Evolutionary conservation across 192 early-diverging fungal genomes (phyloP).

Genomic region (Lobosporangium transversale): DNA sequence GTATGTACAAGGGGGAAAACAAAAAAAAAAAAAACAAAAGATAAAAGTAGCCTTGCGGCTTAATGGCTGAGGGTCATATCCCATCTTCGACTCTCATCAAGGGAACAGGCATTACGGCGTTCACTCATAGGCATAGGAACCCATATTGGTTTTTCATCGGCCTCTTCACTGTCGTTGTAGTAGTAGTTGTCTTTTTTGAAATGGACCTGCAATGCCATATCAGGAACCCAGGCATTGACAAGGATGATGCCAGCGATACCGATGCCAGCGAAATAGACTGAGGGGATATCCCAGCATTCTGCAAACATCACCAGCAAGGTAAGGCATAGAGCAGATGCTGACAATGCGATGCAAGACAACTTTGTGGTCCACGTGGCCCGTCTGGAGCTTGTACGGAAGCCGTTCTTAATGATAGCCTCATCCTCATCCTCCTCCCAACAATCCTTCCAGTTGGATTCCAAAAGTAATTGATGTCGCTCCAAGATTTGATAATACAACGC

Average conservation of each 20-base stretch:
- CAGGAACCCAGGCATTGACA: constrained; percentile 37
- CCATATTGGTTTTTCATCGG: neutral
- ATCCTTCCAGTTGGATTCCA: too few relatives aligned
- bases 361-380: constrained; percentile 5
- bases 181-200: neutral
- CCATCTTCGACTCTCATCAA: constrained; percentile 33
- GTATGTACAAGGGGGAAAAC: too few relatives aligned
- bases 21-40: too few relatives aligned
- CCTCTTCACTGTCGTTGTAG: constrained; percentile 1
- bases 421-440: too few relatives aligned
- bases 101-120: constrained; percentile 31
- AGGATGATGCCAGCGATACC: constrained; percentile 42
- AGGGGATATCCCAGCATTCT: constrained; percentile 48
- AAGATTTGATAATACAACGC: constrained; percentile 6
- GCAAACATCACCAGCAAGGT: constrained; percentile 31
- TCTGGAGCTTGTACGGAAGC: neutral
- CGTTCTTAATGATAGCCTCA: neutral
- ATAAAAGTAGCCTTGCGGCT: too few relatives aligned
- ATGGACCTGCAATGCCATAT: constrained; percentile 6
- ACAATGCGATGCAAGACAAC: constrained; percentile 5
- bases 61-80: too few relatives aligned
- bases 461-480: neutral
- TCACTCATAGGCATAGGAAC: constrained; percentile 5
- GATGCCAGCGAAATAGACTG: constrained; percentile 40
- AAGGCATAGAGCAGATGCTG: constrained; percentile 14